Evolutionary conservation across 108 stramenopile genomes (phyloP).

Genomic region (Epipyxis sp.): DNA sequence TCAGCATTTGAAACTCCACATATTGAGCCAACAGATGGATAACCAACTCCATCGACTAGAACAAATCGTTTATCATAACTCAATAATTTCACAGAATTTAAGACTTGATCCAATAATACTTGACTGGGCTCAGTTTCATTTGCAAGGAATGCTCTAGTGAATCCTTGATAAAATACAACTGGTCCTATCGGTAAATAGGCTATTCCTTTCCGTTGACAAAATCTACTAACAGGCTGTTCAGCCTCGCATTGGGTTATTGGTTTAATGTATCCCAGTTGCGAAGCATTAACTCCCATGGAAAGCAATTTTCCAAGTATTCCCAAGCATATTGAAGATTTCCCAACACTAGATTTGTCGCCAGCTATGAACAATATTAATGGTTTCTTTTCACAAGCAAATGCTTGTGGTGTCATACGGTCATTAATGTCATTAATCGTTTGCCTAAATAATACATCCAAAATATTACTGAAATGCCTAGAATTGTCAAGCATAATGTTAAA

Average conservation of each 20-base stretch:
- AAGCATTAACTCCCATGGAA: constrained; percentile 52
- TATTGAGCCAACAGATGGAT: constrained; percentile 91
- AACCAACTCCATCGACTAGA: constrained; percentile 92
- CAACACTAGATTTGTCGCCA: constrained; percentile 80
- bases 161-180: constrained; percentile 90
- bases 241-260: constrained; percentile 92
- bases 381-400: no score
- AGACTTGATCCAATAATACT: constrained; percentile 66
- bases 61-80: constrained; percentile 58
- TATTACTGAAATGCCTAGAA: no score
- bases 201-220: constrained; percentile 76
- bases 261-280: constrained; percentile 86
- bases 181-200: constrained; percentile 78
- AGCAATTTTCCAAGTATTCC: constrained; percentile 67
- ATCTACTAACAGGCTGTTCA: constrained; percentile 75
- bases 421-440: no score
- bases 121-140: constrained; percentile 69
- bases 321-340: constrained; percentile 86
- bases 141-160: constrained; percentile 85
- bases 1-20: constrained; percentile 88
- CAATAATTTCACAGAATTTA: constrained; percentile 70
- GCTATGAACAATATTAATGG: constrained; percentile 66
- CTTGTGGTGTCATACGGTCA: no score
- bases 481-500: no score
- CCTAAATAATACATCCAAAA: no score